Evolutionary conservation across 768 basidiomycete genomes (phyloP), one percentile per base, ranked within the genome.

Genomic region (Asterophora lycoperdoides): DNA sequence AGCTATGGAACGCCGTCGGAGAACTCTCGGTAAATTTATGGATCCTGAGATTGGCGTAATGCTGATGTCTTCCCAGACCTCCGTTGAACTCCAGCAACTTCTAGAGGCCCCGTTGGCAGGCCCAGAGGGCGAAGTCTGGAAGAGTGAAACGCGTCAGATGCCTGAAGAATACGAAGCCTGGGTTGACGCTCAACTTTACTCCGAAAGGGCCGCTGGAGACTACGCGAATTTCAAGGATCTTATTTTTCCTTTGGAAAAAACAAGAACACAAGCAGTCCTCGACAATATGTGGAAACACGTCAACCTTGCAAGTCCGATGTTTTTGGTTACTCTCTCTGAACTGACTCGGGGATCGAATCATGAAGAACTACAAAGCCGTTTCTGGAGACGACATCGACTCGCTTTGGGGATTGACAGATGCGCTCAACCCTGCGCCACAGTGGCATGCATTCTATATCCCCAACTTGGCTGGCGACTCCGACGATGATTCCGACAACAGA

Each of bases 1-100:
- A 75, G 2, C 71, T 93, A 44, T 92, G 86, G 81, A 83, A 93
- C 55, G 83, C 89, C 34, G 73, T 89, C 33, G 90, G 89, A 10
- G 86, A 92, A 65, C 72, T 93, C 50, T 83, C 87, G 35, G 89
- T 88, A 68, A 51, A 69, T 67, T 17, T 17, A 5, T 28, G 17
- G 20, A 32, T 28, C 17, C 13, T 11, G 11, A 29, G 36, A 23
- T 23, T 6, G 23, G 23, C n/a, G 29, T 42, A 15, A 7, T 33
- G 20, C 30, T 44, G 18, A 48, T 41, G 23, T 18, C 3, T 10
- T 46, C 30, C 6, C 52, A 90, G 88, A 70, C 79, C 35, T 76
- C 78, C 4, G 74, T 91, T 19, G 75, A 87, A 60, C 63, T 90
- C 6, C 80, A 81, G 57, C 78, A 83, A 36, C 61, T 86, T 20